phyloP scores from a whole-genome alignment of 768 basidiomycete species.

The Daedaleopsis nitida region DNA sequence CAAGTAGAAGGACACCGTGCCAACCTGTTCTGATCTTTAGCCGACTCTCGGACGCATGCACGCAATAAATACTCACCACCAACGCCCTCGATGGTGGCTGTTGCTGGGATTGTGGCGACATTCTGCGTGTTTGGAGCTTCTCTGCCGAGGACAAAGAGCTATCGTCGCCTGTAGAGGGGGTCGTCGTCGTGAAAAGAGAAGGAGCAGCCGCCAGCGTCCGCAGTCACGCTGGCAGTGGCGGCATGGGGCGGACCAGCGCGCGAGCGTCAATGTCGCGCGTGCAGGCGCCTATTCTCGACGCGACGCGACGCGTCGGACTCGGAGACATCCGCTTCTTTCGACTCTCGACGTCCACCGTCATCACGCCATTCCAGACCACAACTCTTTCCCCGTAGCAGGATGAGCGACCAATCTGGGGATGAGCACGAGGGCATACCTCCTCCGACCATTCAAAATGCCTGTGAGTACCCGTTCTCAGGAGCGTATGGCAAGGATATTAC shows the following conservation, averaged over 20 bases:
- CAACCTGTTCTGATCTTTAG: slow-evolving; percentile 44
- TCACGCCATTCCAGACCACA: neutral
- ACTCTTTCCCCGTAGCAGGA: neutral
- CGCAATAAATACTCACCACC: slow-evolving; percentile 40
- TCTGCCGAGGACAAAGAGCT: neutral
- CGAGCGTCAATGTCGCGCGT: neutral
- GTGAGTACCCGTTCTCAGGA: slow-evolving; percentile 31
- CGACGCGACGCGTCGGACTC: slow-evolving; percentile 24
- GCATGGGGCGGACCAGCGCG: no score
- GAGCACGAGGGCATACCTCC: slow-evolving; percentile 27
- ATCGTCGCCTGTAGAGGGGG: neutral
- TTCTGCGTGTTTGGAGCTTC: neutral
- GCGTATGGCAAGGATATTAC: neutral
- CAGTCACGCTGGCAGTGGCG: neutral
- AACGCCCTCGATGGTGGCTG: slow-evolving; percentile 43
- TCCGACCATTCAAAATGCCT: slow-evolving; percentile 40
- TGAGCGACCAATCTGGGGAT: slow-evolving; percentile 20
- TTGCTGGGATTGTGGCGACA: slow-evolving; percentile 19
- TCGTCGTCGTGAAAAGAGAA: neutral
- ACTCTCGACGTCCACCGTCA: neutral
- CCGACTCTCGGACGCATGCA: neutral
- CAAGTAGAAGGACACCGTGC: slow-evolving; percentile 83
- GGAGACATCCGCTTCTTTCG: neutral
- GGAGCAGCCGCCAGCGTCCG: neutral
- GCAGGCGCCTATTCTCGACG: slow-evolving; percentile 7